phyloP scores from a whole-genome alignment of 345 rosid species.

The Citrus sp. region DNA sequence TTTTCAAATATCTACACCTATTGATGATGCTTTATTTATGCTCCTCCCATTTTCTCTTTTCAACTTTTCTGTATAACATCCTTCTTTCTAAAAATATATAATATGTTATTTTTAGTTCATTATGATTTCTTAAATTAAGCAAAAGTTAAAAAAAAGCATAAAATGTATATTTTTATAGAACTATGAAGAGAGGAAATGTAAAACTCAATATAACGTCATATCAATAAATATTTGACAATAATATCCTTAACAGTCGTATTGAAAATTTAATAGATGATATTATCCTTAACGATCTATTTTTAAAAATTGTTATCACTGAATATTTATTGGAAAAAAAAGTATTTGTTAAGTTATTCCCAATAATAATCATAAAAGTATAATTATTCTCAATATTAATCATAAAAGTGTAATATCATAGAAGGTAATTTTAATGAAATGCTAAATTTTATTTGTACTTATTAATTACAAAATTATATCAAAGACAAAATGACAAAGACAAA shows the following conservation, averaged over 20 bases:
- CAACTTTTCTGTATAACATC: no score
- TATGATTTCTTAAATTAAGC: background rate
- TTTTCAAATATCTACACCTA: no score
- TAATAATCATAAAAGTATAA: background rate
- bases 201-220: no score
- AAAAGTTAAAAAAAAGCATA: no score
- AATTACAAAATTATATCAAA: background rate
- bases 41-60: no score
- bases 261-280: background rate
- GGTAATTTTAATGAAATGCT: background rate
- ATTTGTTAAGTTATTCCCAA: background rate
- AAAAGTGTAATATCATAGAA: background rate
- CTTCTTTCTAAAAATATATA: no score
- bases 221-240: no score
- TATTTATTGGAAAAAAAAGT: no score
- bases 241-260: background rate
- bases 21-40: no score
- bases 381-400: background rate
- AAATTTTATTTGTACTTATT: background rate
- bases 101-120: no score
- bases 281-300: background rate
- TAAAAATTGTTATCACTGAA: rapidly evolving
- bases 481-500: background rate
- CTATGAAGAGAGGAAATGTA: rapidly evolving
- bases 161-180: no score